phyloP scores from a whole-genome alignment of 768 basidiomycete species.

The Russula olivacea region DNA sequence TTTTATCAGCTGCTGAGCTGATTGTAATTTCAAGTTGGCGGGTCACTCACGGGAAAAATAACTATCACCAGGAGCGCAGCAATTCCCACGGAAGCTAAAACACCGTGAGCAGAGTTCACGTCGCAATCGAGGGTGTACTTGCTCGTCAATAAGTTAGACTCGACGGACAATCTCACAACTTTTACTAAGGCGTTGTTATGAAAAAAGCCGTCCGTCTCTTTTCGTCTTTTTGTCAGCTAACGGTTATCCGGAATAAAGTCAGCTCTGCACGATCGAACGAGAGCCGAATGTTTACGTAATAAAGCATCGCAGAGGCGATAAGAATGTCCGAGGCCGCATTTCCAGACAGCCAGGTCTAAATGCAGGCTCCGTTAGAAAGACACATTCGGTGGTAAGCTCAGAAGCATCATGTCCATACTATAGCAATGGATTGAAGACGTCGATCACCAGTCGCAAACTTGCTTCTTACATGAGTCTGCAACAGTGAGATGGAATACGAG shows the following conservation, averaged over 20 bases:
- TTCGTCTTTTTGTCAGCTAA: neutral
- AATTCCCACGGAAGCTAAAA: constrained; percentile 7
- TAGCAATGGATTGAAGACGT: neutral
- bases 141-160: constrained; percentile 27
- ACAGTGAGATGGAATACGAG: neutral
- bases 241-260: neutral
- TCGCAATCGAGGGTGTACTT: neutral
- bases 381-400: too few species aligned
- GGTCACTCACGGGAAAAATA: constrained; percentile 4
- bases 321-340: constrained; percentile 1
- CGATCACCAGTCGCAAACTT: neutral
- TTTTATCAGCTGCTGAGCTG: neutral
- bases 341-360: constrained; percentile 7
- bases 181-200: constrained; percentile 15
- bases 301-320: constrained; percentile 11
- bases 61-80: neutral
- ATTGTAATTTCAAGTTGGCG: too few species aligned
- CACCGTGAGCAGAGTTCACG: too few species aligned
- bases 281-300: neutral
- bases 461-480: neutral
- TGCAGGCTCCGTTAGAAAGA: neutral
- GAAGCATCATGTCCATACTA: neutral
- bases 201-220: neutral
- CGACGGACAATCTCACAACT: constrained; percentile 27
- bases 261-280: neutral